Conservation (phyloP, 2,329 filamentous ascomycete genomes). For the Monilinia vaccinii-corymbosi region DNA sequence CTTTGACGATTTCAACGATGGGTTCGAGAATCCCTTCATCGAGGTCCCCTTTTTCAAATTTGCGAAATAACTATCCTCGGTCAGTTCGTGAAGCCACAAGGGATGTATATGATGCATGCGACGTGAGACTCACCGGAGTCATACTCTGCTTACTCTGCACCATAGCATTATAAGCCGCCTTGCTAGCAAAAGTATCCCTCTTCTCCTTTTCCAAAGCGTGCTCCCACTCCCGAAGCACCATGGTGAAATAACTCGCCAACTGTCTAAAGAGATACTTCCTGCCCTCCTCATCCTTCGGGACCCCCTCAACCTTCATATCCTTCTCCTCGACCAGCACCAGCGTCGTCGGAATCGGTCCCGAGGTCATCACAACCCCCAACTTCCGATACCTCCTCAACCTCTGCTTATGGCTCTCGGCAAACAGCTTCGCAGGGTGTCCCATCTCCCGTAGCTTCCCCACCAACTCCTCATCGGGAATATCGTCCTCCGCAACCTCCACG, state of each 20-base stretch:
- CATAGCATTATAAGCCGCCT: conserved; percentile 77
- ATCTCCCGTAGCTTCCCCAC: conserved; percentile 57
- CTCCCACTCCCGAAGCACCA: conserved; percentile 88
- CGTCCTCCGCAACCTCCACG: conserved; percentile 42
- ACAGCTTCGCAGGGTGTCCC: conserved; percentile 65
- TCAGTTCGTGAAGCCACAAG: conserved; percentile 11
- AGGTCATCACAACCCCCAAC: conserved; percentile 50
- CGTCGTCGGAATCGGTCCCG: conserved; percentile 80
- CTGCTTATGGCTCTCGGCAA: conserved; percentile 69
- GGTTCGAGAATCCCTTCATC: conserved; percentile 72
- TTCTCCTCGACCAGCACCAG: conserved; percentile 71
- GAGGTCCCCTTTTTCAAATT: conserved; percentile 73
- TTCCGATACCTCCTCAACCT: conserved; percentile 63
- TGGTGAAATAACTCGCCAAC: conserved; percentile 88
- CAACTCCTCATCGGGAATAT: conserved; percentile 65
- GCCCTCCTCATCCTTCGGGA: conserved; percentile 54
- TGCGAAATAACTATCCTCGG: conserved; percentile 61
- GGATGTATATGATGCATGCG: not conserved
- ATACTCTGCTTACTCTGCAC: conserved; percentile 80
- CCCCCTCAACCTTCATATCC: conserved; percentile 72
- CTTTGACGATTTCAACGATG: conserved; percentile 83
- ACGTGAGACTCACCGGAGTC: conserved; percentile 49
- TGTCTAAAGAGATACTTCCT: conserved; percentile 73
- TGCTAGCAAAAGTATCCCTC: conserved; percentile 63
- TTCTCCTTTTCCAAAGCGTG: conserved; percentile 60